A percentile compares a stretch with the other conserved stretches of the same genome.
phyloP scores from a whole-genome alignment of 2,329 filamentous ascomycete species.

The Phyllosticta citribraziliensis region DNA sequence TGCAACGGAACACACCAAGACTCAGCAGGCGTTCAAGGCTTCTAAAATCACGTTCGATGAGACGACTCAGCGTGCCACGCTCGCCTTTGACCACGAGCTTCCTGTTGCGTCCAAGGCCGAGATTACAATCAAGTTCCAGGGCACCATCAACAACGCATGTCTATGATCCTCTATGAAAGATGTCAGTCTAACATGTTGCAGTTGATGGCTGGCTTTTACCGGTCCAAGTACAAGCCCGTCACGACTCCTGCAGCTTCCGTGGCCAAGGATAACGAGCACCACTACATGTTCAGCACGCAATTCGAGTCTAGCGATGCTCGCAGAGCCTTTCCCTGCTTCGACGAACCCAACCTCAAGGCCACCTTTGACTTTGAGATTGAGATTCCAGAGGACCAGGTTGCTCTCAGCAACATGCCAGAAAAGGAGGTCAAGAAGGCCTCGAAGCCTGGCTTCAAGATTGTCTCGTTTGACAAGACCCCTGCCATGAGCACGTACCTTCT shows the following conservation, averaged over 20 bases:
- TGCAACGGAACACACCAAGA: conserved; percentile 47
- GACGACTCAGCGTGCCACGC: conserved; percentile 71
- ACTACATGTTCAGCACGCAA: conserved; percentile 80
- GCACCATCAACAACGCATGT: conserved; percentile 67
- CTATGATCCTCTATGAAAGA: not conserved
- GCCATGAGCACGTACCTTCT: conserved; percentile 85
- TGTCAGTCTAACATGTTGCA: conserved; percentile 9
- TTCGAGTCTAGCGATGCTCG: conserved; percentile 96
- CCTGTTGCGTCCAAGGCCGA: conserved; percentile 55
- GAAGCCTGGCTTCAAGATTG: conserved; percentile 52
- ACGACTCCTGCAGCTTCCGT: conserved; percentile 65
- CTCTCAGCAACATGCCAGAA: conserved; percentile 91
- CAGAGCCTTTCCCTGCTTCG: conserved; percentile 91
- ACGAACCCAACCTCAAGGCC: conserved; percentile 89
- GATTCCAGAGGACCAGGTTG: conserved; percentile 77
- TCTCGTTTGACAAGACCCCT: conserved; percentile 75
- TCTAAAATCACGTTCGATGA: conserved; percentile 69
- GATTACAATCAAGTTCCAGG: conserved; percentile 65
- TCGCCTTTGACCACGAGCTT: conserved; percentile 66
- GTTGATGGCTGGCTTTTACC: conserved; percentile 82
- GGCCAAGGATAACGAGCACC: conserved; percentile 56
- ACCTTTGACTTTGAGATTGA: conserved; percentile 91
- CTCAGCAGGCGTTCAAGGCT: conserved; percentile 48
- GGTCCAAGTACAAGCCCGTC: conserved; percentile 82
- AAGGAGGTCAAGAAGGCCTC: conserved; percentile 55